A percentile compares a stretch with the other conserved stretches of the same genome.
Evolutionary conservation across 2,329 filamentous ascomycete genomes (phyloP).

Genomic region (Aspergillus melleus): DNA sequence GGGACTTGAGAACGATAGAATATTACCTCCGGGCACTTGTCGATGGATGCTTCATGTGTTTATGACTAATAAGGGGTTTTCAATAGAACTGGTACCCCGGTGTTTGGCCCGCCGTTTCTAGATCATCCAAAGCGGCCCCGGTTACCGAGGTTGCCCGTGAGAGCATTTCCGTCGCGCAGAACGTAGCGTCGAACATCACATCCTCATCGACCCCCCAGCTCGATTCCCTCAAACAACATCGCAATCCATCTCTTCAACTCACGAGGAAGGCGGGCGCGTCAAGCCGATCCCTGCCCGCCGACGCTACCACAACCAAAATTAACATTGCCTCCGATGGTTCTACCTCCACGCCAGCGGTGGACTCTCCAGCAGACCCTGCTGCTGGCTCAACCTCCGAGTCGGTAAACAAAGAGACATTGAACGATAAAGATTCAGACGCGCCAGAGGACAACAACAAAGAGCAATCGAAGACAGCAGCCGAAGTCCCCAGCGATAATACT

Average conservation of each 20-base stretch:
- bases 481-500: slow-evolving; percentile 15
- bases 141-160: slow-evolving; percentile 52
- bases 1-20: neutral
- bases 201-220: slow-evolving; percentile 33
- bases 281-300: slow-evolving; percentile 46
- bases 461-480: slow-evolving; percentile 15
- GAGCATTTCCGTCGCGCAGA: slow-evolving; percentile 48
- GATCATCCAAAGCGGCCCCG: slow-evolving; percentile 46
- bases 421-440: slow-evolving; percentile 12
- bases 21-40: neutral
- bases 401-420: slow-evolving; percentile 20
- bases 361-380: slow-evolving; percentile 18
- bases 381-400: slow-evolving; percentile 10
- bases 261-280: slow-evolving; percentile 42
- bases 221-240: slow-evolving; percentile 24
- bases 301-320: slow-evolving; percentile 46
- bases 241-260: slow-evolving; percentile 43
- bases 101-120: slow-evolving; percentile 43
- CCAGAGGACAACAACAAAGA: slow-evolving; percentile 19
- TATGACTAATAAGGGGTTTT: slow-evolving; percentile 12
- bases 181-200: slow-evolving; percentile 36
- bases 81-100: slow-evolving; percentile 46
- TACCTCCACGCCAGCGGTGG: slow-evolving; percentile 29
- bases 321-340: slow-evolving; percentile 47
- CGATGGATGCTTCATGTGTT: neutral